Evolutionary conservation across 2,329 filamentous ascomycete genomes (phyloP), one percentile per base, ranked within the genome.

Genomic region (Trichoderma sp.): DNA sequence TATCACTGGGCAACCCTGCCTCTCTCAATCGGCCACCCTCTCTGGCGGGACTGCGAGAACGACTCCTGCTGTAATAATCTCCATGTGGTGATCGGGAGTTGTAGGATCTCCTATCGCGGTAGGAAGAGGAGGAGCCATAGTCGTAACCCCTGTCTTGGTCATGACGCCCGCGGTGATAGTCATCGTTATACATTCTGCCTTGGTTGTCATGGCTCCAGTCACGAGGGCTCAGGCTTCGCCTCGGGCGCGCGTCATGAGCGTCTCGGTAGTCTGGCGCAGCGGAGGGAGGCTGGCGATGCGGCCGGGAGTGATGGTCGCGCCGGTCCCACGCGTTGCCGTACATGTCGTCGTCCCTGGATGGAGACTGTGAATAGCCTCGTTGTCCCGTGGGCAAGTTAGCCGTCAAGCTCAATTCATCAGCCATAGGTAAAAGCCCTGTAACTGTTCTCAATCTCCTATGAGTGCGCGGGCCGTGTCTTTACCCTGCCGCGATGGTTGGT

Each of bases 401-500:
- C 74, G 74, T 78, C 77, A 72, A 77, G 77, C 78, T 82, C 80
- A 79, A 76, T 75, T 72, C 57, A 76, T 76, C 74, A 76, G 77
- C 74, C 60, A 70, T 71, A 58, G 21, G 24, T 53, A 26, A 26
- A 24, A 34, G 51, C 65, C 57, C 58, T 60, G 65, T 56, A 43
- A 67, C 66, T 51, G 75, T 73, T 76, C 72, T 75, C 72, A 75
- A 73, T 72, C 63, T 76, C 73, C 74, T 70, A 64, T 70, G 73
- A 76, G 77, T 75, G 76, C 79, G 76, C 80, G 78, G 80, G 80
- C 77, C 78, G 75, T 79, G 78, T 79, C 78, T 84, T 85, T 85
- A 85, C 83, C 85, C 83, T 86, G 84, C 83, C 84, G 82, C 82
- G 83, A 81, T 81, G 82, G 81, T 81, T 82, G 81, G 77, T 82